Evolutionary conservation across 208 protist genomes (phyloP), one percentile per base, ranked within the genome.

Genomic region (Wallacemonas sp.): DNA sequence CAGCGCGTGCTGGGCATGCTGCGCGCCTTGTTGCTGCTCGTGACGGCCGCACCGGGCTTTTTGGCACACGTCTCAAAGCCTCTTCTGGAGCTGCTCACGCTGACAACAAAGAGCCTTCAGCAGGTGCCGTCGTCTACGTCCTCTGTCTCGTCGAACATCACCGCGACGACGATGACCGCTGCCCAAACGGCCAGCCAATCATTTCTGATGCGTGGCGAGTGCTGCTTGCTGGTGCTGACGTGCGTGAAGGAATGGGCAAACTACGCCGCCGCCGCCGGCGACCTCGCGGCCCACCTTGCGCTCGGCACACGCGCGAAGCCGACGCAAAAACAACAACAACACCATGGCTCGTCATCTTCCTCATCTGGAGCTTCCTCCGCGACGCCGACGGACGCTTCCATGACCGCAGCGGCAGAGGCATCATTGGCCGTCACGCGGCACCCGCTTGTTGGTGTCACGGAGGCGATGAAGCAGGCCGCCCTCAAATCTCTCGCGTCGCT

Each of bases 21-120:
- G 47, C 80, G 84, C 39, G 77, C 84, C 49, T 61, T 90, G 30
- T 38, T 87, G 27, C 34, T 87, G 1, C 52, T 83, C 58, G 68
- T 66, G 1, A 63, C 61, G 9, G 71, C 71, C 1, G 60, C 78
- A 3, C 80, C 84, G 24, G 46, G 71, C n/a, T 78, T 83, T 55
- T 6, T 63, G 0, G 41, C 58, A 16, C 12, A 56, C 30, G 65
- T 46, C 41, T 68, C 60, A 14, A 19, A 55, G 1, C 47, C 65
- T 2, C 52, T 90, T 12, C 56, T 72, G 52, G 72, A 75, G 19
- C 62, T 41, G 8, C 30, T 58, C 16, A 58, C 52, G 9, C 30
- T 19, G 9, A 58, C 30, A 6, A 24, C 32, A 21, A 16, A 39
- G 27, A 24, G 11, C 8, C 52, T 58, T 21, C 61, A 77, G 38